phyloP scores from a whole-genome alignment of 164 flowering plant species.

The Tetrastigma voinierianum region DNA sequence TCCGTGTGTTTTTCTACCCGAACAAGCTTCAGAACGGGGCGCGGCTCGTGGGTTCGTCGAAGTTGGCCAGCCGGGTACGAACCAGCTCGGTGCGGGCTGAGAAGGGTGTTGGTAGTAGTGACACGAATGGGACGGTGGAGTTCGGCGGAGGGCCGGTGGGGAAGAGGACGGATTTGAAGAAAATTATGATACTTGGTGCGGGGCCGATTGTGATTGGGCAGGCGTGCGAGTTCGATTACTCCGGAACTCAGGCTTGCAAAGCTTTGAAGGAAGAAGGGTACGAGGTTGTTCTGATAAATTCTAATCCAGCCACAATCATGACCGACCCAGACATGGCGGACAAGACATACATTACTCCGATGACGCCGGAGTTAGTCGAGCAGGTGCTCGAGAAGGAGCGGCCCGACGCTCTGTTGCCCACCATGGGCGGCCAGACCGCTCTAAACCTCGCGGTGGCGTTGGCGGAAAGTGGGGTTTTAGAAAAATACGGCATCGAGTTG shows the following conservation, averaged over 20 bases:
- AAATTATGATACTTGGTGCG: conserved; percentile 90
- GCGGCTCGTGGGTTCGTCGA: not conserved
- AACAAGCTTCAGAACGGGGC: conserved; percentile 4
- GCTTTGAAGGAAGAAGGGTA: conserved; percentile 93
- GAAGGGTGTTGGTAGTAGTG: not conserved
- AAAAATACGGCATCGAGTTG: conserved; percentile 74
- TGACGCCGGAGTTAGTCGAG: conserved; percentile 90
- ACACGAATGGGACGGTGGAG: too few species aligned
- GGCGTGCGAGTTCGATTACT: conserved; percentile 97
- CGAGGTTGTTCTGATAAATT: conserved; percentile 79
- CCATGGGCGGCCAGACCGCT: conserved; percentile 99
- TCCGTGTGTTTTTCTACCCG: conserved; percentile 15
- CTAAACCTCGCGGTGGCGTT: conserved; percentile 88
- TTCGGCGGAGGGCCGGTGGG: conserved; percentile 22
- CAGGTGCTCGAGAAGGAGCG: conserved; percentile 85
- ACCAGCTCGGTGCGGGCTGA: conserved; percentile 13
- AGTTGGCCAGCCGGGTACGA: not conserved
- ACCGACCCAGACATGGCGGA: conserved; percentile 94
- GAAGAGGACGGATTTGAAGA: conserved; percentile 84
- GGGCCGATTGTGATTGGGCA: conserved; percentile 98
- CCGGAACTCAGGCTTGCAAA: conserved; percentile 96
- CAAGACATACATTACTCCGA: conserved; percentile 82
- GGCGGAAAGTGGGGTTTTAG: conserved; percentile 80
- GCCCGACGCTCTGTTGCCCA: conserved; percentile 94
- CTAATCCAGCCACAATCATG: conserved; percentile 99